These are phyloP conservation scores for Penicillium fimorum DNA, from an alignment of 495 filamentous ascomycete species.

Conservation along the genomic window DNA sequence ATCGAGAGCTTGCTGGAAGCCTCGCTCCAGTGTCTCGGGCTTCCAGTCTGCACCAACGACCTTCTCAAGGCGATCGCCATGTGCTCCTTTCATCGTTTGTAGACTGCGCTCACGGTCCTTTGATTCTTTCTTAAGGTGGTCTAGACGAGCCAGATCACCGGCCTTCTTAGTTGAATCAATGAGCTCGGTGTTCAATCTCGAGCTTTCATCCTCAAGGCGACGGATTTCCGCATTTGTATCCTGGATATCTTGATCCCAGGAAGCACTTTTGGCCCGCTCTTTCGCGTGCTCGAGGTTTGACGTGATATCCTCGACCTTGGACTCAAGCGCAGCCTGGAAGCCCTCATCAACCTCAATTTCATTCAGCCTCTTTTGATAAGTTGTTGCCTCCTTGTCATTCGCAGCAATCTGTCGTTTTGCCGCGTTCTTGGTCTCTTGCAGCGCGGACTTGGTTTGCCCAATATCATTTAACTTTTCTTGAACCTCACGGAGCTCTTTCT, in stretches of 20 bases:
- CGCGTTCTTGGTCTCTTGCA: conserved; percentile 67
- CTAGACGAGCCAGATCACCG: conserved; percentile 73
- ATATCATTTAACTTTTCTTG: conserved; percentile 67
- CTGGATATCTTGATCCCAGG: conserved; percentile 68
- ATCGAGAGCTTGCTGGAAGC: conserved; percentile 66
- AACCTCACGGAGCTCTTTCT: conserved; percentile 64
- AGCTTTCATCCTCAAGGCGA: conserved; percentile 64
- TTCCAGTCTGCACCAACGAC: conserved; percentile 66
- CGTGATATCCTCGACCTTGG: conserved; percentile 67
- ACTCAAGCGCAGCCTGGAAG: conserved; percentile 68
- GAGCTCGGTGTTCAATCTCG: conserved; percentile 70
- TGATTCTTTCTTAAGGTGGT: conserved; percentile 72
- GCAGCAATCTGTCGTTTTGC: conserved; percentile 65
- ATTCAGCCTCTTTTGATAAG: conserved; percentile 63
- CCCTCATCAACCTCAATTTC: conserved; percentile 80
- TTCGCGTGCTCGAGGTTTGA: conserved; percentile 60
- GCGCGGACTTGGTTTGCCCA: conserved; percentile 61
- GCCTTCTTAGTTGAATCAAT: conserved; percentile 76
- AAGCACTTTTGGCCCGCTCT: conserved; percentile 54
- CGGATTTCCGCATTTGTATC: conserved; percentile 60
- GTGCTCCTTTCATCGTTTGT: conserved; percentile 71
- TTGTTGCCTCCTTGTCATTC: conserved; percentile 64
- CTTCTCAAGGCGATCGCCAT: conserved; percentile 63
- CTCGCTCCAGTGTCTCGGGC: conserved; percentile 63
- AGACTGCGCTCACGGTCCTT: conserved; percentile 68